Conservation (phyloP, 139 green algal genomes). For the Volvox reticuliferus region DNA sequence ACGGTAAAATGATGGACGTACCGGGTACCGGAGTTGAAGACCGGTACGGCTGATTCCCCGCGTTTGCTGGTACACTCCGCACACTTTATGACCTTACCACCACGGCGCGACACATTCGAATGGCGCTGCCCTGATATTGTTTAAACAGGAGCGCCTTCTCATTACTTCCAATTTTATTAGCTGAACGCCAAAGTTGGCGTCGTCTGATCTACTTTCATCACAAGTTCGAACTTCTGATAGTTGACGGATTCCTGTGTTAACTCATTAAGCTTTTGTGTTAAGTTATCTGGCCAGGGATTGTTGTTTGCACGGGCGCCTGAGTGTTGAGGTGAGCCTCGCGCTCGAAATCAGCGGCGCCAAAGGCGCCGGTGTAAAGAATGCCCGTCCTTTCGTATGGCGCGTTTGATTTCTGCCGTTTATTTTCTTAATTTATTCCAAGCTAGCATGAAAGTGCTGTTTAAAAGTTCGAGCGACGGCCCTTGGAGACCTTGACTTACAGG, state of each 20-base stretch:
- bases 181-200: not conserved
- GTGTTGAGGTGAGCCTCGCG: not conserved
- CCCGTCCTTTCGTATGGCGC: not conserved
- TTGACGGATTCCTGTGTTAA: not conserved
- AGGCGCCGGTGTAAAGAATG: not conserved
- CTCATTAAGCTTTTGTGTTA: not conserved
- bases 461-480: not conserved
- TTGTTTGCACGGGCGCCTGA: not conserved
- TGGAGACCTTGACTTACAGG: not conserved
- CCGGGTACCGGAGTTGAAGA: not conserved
- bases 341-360: not conserved
- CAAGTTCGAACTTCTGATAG: not conserved
- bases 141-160: not conserved
- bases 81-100: not conserved
- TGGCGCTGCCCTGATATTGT: not conserved
- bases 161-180: not conserved
- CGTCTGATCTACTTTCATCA: not conserved
- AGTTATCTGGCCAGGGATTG: not conserved
- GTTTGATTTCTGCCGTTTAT: not conserved
- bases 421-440: not conserved
- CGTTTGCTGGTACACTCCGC: too few species aligned
- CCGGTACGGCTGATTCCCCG: not conserved
- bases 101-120: not conserved
- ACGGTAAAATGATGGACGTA: not conserved
- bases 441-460: not conserved